Evolutionary conservation across 176 grass and related monocot species (phyloP).

Genomic region (Triticum dicoccoides): DNA sequence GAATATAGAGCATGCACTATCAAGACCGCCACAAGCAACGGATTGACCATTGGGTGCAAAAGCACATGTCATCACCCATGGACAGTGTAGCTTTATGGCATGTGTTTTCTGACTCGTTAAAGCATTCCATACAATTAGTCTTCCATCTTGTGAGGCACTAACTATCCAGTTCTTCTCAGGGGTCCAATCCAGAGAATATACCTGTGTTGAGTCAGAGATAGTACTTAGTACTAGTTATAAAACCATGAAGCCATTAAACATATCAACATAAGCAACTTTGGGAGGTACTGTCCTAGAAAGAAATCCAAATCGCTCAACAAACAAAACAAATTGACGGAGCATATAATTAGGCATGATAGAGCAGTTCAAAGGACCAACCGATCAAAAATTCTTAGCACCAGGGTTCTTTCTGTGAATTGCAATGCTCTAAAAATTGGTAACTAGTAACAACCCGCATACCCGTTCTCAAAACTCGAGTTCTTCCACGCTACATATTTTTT

Average conservation of each 20-base stretch:
- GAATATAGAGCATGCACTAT: slow-evolving; percentile 97
- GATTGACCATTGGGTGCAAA: slow-evolving; percentile 95
- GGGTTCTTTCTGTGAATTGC: background rate
- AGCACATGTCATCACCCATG: slow-evolving; percentile 97
- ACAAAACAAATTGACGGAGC: background rate
- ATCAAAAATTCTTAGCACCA: background rate
- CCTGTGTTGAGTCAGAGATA: slow-evolving; percentile 46
- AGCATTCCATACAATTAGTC: slow-evolving; percentile 98
- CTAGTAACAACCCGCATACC: background rate
- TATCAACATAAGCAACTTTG: background rate
- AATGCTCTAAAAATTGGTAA: background rate
- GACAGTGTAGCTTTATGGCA: slow-evolving; percentile 92
- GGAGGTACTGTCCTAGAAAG: background rate
- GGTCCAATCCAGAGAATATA: slow-evolving; percentile 99
- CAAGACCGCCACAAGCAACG: slow-evolving; percentile 97
- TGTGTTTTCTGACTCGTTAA: slow-evolving; percentile 99
- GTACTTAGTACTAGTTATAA: slow-evolving; percentile 16
- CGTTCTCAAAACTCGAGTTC: background rate
- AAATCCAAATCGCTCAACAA: background rate
- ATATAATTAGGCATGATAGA: slow-evolving; percentile 4
- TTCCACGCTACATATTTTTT: background rate
- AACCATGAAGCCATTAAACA: background rate
- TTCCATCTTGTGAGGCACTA: slow-evolving; percentile 88
- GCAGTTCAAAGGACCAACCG: background rate
- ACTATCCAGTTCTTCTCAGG: slow-evolving; percentile 98